Base-by-base conservation (phyloP, 2,329 filamentous ascomycete genomes). In the Monosporascus sp. region DNA sequence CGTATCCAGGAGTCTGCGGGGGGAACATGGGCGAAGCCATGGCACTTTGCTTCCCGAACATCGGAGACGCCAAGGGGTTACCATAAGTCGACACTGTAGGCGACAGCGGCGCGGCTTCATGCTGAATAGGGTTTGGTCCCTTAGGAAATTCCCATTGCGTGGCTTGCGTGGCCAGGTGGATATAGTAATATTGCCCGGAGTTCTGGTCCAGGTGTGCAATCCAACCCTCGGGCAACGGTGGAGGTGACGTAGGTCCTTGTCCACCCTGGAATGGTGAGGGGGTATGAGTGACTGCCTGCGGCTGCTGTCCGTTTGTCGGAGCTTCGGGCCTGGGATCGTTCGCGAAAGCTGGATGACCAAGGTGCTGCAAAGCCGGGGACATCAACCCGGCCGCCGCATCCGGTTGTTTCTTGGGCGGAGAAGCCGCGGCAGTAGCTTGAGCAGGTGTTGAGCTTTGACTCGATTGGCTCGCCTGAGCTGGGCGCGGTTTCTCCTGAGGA, bases 61-160 rank as follows among this genome's bases (percentile, higher is more conserved):
- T 81, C 0, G 88, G 88, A 1, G 88, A 91, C 5, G 75, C 79
- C 28, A 91, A 70, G 4, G 87, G 86, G 64, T 91, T 89, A 55
- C 86, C 87, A 62, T 90, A 91, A 0, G 86, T 87, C 49, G 86
- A 90, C 6, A 84, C 84, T 1, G 87, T 87, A 0, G 93, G 93
- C 7, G 93, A 97, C 53, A 97, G 74, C 0, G 93, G 93, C 17
- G 85, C 79, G 15, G 88, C 81, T 55, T 95, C 91, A 58, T 96
- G 82, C 58, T 90, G 89, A 51, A 97, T 78, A 1, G 93, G 93
- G 24, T 91, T 96, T 0, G 92, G 92, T 0, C 93, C 93, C 72
- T 97, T 97, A 28, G 94, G 94, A 61, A 97, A 97, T 66, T 99
- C 94, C 94, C 94, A 99, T 68, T 99, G 94, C 1, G 94, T 99